Conservation (phyloP, 83 land plant species). For the Diphasiastrum complanatum region DNA sequence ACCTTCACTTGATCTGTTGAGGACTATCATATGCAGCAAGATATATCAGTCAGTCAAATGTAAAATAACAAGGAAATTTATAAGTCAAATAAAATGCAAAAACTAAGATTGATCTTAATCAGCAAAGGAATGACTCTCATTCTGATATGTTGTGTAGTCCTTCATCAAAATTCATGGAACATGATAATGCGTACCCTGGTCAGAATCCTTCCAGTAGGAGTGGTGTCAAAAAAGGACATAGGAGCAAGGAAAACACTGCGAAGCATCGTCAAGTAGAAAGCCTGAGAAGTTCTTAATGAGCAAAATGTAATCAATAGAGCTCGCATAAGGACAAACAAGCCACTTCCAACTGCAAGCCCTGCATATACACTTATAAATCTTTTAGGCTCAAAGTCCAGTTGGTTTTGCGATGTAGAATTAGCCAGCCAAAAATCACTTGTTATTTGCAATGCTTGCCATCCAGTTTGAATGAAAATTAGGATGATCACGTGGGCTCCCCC, state of each 20-base stretch:
- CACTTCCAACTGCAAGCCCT: constrained; percentile 10
- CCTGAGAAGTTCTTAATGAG: neutral
- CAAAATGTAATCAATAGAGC: neutral
- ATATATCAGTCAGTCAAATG: too few species aligned
- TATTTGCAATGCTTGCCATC: constrained; percentile 4
- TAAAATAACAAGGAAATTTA: neutral
- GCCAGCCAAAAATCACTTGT: constrained; percentile 15
- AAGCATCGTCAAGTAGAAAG: constrained; percentile 3
- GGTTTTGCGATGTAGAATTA: constrained; percentile 2
- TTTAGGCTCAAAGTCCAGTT: neutral
- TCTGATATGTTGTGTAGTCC: neutral
- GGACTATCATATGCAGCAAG: neutral
- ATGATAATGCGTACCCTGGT: constrained; percentile 7
- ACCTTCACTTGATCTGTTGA: constrained; percentile 10
- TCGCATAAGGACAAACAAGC: constrained; percentile 11
- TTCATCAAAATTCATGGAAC: too few species aligned
- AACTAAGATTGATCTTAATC: neutral
- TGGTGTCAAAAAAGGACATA: constrained; percentile 12
- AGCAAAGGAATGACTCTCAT: neutral
- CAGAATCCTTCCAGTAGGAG: constrained; percentile 13
- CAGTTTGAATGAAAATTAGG: too few species aligned
- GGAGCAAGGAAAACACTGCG: constrained; percentile 8
- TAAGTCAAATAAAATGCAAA: neutral
- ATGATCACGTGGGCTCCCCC: neutral
- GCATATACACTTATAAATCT: constrained; percentile 7